phyloP scores from a whole-genome alignment of 148 eudicot genomes.

The Fallopia convolvulus region DNA sequence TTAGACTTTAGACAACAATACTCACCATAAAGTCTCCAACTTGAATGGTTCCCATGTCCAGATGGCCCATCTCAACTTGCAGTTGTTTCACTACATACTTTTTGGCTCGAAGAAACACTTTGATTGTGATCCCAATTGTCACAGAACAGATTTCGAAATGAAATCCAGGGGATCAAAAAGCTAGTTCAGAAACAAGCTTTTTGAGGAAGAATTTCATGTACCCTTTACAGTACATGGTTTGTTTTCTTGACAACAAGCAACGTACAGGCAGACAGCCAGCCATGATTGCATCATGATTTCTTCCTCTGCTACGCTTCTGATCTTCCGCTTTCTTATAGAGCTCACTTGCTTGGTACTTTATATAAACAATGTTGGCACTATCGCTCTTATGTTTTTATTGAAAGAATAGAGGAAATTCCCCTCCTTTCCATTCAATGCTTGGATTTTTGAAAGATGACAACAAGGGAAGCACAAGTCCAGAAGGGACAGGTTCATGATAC shows the following conservation, averaged over 20 bases:
- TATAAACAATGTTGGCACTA: background rate
- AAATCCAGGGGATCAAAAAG: constrained; percentile 10
- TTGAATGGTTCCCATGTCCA: constrained; percentile 19
- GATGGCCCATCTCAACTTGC: constrained; percentile 33
- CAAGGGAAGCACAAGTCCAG: no score
- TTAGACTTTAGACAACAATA: background rate
- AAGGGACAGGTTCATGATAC: no score
- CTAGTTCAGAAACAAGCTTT: constrained; percentile 5
- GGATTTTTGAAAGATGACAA: no score
- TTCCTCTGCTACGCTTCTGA: constrained; percentile 38
- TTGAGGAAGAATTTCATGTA: constrained; percentile 5
- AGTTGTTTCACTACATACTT: constrained; percentile 39
- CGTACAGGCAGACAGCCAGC: constrained; percentile 54
- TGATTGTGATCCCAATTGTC: constrained; percentile 43
- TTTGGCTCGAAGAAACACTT: constrained; percentile 44
- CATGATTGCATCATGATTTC: constrained; percentile 43
- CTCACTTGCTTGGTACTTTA: constrained; percentile 50
- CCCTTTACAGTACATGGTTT: constrained; percentile 49
- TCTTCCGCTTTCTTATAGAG: constrained; percentile 45
- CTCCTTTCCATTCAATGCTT: no score
- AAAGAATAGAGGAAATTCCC: no score
- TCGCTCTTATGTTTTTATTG: background rate
- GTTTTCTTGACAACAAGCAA: constrained; percentile 55
- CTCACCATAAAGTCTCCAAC: constrained; percentile 44
- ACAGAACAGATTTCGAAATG: constrained; percentile 41